Percentiles rank a stretch among this genome's conserved stretches.
These are phyloP conservation scores for Trichosporon faecale DNA, from an alignment of 1,284 basidiomycete species.

Conservation along the genomic window DNA sequence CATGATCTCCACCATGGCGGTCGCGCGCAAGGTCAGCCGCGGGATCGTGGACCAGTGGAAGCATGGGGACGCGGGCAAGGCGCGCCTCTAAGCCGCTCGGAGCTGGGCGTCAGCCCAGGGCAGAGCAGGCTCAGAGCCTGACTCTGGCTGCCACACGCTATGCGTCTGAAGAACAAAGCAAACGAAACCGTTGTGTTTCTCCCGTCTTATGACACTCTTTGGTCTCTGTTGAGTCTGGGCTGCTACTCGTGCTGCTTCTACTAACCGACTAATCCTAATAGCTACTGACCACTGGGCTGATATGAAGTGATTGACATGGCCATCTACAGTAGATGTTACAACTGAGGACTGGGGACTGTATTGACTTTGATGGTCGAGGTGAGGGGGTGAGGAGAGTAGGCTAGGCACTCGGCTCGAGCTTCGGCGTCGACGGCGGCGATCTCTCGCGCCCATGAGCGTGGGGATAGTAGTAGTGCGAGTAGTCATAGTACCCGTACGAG, in stretches of 20 bases:
- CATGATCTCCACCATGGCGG: slow-evolving; percentile 51
- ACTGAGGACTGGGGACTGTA: background rate
- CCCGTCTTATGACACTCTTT: background rate
- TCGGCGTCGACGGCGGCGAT: background rate
- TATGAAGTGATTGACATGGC: too few relatives aligned
- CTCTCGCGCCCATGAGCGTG: background rate
- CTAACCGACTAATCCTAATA: too few relatives aligned
- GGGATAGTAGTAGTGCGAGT: background rate
- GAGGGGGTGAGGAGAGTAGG: background rate
- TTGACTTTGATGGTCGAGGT: too few relatives aligned
- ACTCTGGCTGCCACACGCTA: too few relatives aligned
- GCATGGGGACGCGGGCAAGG: background rate
- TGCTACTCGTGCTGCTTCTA: background rate
- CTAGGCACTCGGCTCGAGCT: background rate
- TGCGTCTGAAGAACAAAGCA: background rate
- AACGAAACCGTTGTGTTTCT: background rate
- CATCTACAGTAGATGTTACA: too few relatives aligned
- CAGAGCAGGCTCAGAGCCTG: too few relatives aligned
- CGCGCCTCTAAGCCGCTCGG: background rate
- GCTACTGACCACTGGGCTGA: background rate
- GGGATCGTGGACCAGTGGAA: slow-evolving; percentile 14
- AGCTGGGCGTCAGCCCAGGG: background rate
- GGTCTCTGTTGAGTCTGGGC: background rate
- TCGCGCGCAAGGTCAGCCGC: slow-evolving; percentile 25
- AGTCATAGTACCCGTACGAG: background rate